Conservation (phyloP, 768 basidiomycete genomes). For the Termitomyces sp. region DNA sequence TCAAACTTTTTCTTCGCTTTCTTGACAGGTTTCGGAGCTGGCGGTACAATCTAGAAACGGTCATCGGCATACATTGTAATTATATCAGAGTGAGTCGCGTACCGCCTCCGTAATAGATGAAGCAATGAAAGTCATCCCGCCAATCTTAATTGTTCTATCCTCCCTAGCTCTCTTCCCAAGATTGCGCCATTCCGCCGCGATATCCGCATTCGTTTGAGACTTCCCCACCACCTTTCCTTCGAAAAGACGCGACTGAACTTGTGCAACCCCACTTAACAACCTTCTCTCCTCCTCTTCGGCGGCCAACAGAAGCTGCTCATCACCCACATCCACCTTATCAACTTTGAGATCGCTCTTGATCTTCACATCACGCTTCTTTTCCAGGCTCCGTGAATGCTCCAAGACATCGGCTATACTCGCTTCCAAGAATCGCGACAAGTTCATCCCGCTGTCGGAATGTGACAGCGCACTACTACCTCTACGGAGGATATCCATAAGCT, state of each 20-base stretch:
- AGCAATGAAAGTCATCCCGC: constrained; percentile 26
- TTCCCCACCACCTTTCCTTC: constrained; percentile 44
- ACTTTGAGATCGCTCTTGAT: constrained; percentile 37
- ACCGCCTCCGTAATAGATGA: constrained; percentile 16
- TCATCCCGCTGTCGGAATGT: constrained; percentile 29
- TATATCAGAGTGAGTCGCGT: background rate
- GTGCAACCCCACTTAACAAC: constrained; percentile 52
- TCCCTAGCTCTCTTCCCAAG: constrained; percentile 40
- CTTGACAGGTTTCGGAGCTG: constrained; percentile 20
- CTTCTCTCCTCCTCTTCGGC: constrained; percentile 52
- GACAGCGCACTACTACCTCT: constrained; percentile 55
- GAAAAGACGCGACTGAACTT: constrained; percentile 55
- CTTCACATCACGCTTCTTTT: constrained; percentile 38
- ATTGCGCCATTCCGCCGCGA: constrained; percentile 42
- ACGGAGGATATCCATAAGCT: constrained; percentile 54
- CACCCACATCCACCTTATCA: constrained; percentile 7
- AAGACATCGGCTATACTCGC: constrained; percentile 43
- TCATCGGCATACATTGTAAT: background rate
- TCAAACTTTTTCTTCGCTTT: constrained; percentile 35
- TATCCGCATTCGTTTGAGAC: constrained; percentile 34
- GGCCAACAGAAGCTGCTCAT: constrained; percentile 27
- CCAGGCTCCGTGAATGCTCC: constrained; percentile 38
- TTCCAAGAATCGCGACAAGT: constrained; percentile 39
- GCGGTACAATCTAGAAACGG: constrained; percentile 11
- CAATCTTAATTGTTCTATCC: constrained; percentile 33